A percentile compares a stretch with the other conserved stretches of the same genome.
Conservation (phyloP, 805 yeast species). For the Millerozyma miso region DNA sequence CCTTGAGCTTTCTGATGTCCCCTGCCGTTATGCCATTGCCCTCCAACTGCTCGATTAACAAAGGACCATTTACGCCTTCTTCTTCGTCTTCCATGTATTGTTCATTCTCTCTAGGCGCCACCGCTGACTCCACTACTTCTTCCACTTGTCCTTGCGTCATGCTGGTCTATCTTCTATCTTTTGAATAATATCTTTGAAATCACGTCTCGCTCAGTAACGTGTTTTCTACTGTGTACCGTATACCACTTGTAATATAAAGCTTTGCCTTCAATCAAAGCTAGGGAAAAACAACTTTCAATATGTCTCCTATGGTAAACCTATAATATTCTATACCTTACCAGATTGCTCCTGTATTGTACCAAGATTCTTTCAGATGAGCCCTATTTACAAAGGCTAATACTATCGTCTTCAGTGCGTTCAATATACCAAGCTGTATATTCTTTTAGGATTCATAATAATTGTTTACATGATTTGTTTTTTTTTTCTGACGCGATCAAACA, state of each 20-base stretch:
- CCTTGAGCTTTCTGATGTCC: constrained; percentile 76
- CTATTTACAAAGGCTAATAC: too few relatives aligned
- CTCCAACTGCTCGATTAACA: constrained; percentile 44
- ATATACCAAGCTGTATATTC: neutral
- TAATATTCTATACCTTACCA: neutral
- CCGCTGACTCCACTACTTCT: neutral
- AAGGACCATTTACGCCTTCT: constrained; percentile 35
- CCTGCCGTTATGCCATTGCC: constrained; percentile 82
- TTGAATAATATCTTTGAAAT: too few relatives aligned
- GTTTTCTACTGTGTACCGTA: too few relatives aligned
- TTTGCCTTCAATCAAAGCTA: neutral
- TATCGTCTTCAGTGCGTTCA: neutral
- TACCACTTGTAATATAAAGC: too few relatives aligned
- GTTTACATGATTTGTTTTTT: neutral
- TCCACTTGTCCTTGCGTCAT: constrained; percentile 3
- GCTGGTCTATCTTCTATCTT: neutral
- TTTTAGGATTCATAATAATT: neutral
- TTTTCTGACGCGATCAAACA: neutral
- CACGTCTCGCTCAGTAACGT: too few relatives aligned
- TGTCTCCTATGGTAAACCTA: neutral
- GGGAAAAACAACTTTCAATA: neutral
- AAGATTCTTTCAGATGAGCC: too few relatives aligned
- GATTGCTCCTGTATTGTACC: too few relatives aligned
- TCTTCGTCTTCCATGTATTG: constrained; percentile 19
- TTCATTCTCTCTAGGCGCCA: neutral